These are phyloP conservation scores for Fragaria iinumae DNA, from an alignment of 306 rosid genomes.

Conservation along the genomic window DNA sequence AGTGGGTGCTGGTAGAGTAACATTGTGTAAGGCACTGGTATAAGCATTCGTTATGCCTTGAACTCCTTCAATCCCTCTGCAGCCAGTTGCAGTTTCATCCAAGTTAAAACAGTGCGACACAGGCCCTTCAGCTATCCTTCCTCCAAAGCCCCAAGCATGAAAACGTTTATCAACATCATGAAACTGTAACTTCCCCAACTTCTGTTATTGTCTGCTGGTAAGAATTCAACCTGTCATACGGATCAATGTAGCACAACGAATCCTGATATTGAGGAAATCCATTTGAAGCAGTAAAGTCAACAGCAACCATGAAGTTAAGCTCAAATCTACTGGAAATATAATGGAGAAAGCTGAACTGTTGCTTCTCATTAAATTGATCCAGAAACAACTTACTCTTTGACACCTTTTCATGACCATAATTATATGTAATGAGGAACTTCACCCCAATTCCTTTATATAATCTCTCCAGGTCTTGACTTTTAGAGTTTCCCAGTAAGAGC, in stretches of 20 bases:
- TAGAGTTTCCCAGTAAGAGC: conserved; percentile 65
- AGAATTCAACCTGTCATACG: conserved; percentile 57
- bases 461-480: conserved; percentile 67
- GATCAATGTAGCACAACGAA: conserved; percentile 70
- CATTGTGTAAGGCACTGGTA: conserved; percentile 47
- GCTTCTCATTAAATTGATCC: conserved; percentile 61
- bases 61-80: no score
- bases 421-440: conserved; percentile 47
- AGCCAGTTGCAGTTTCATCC: no score
- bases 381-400: conserved; percentile 76
- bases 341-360: conserved; percentile 72
- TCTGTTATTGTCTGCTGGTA: conserved; percentile 85
- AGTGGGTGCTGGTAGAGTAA: conserved; percentile 75
- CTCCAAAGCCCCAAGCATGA: conserved; percentile 98
- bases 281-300: conserved; percentile 91
- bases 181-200: conserved; percentile 87
- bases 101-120: conserved; percentile 82
- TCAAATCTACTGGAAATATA: conserved; percentile 85
- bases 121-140: conserved; percentile 35
- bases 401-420: conserved; percentile 57
- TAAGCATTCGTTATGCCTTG: conserved; percentile 83
- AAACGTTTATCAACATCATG: conserved; percentile 65
- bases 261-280: conserved; percentile 52
- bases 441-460: conserved; percentile 43
- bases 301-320: conserved; percentile 89